Conservation (phyloP, 2,329 filamentous ascomycete species). For the Aspergillus sp. region DNA sequence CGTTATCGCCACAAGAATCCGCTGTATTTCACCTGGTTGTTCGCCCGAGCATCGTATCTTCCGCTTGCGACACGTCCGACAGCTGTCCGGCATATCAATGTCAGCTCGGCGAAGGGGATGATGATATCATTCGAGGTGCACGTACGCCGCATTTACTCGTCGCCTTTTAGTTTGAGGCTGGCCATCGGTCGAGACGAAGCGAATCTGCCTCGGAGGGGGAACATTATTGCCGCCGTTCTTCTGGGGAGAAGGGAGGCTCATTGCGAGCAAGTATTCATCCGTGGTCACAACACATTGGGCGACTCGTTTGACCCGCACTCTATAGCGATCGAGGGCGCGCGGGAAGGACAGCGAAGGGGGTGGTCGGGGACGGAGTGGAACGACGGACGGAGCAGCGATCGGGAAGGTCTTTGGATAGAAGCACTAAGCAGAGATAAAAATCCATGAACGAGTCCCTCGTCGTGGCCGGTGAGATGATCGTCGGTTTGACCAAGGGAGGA, state of each 20-base stretch:
- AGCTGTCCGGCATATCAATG: constrained; percentile 44
- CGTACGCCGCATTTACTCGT: constrained; percentile 75
- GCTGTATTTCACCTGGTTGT: constrained; percentile 52
- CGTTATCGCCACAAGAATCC: background rate
- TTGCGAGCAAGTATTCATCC: constrained; percentile 38
- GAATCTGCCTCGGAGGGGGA: constrained; percentile 52
- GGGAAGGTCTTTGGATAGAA: constrained; percentile 16
- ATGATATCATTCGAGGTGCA: constrained; percentile 1
- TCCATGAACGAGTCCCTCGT: constrained; percentile 23
- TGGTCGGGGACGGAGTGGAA: constrained; percentile 10
- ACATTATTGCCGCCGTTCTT: constrained; percentile 35
- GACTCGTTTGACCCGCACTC: constrained; percentile 8
- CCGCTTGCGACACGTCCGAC: constrained; percentile 71
- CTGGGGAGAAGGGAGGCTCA: constrained; percentile 40
- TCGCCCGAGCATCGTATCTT: constrained; percentile 76
- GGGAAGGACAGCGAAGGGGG: constrained; percentile 7
- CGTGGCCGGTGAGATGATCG: constrained; percentile 14
- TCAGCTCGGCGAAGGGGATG: constrained; percentile 7
- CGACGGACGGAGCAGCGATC: constrained; percentile 12
- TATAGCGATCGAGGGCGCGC: constrained; percentile 13
- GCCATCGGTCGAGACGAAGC: constrained; percentile 80
- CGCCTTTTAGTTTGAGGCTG: constrained; percentile 76
- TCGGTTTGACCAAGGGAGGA: constrained; percentile 9
- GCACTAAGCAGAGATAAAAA: constrained; percentile 16
- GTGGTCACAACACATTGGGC: constrained; percentile 36